Conservation (phyloP, 768 basidiomycete species). For the Naematelia encephala region DNA sequence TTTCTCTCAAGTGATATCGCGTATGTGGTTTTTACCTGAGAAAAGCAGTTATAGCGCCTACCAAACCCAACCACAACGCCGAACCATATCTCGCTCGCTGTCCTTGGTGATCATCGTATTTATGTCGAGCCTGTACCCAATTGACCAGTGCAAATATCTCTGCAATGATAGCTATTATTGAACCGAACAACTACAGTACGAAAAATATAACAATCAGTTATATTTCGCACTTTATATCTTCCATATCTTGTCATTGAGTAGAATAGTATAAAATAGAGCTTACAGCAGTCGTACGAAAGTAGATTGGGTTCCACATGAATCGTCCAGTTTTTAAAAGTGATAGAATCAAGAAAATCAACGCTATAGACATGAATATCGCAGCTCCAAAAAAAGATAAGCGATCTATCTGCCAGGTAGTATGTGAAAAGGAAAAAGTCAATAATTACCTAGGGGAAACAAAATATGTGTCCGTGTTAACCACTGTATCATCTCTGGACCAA, state of each 20-base stretch:
- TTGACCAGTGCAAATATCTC: constrained; percentile 30
- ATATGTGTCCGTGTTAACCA: constrained; percentile 31
- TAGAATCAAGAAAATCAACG: constrained; percentile 24
- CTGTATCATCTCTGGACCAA: constrained; percentile 14
- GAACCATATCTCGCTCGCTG: constrained; percentile 26
- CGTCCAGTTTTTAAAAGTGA: constrained; percentile 22
- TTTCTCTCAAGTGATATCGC: not conserved
- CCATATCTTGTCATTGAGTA: not conserved
- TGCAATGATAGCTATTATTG: constrained; percentile 22
- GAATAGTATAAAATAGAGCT: constrained; percentile 6
- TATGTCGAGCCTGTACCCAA: constrained; percentile 25
- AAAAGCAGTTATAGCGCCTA: constrained; percentile 23
- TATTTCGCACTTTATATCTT: not conserved
- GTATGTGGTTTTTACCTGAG: constrained; percentile 23
- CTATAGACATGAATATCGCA: constrained; percentile 27
- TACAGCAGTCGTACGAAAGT: constrained; percentile 32
- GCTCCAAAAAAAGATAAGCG: constrained; percentile 10
- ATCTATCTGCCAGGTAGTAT: not conserved
- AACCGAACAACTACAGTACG: constrained; percentile 27
- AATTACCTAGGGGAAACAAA: constrained; percentile 32
- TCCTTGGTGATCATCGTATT: constrained; percentile 11
- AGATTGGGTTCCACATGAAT: constrained; percentile 35
- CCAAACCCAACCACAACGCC: constrained; percentile 34
- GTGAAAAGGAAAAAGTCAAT: not conserved
- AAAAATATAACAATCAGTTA: too few relatives aligned